Evolutionary conservation across 306 rosid genomes (phyloP), one percentile per base, ranked within the genome.

Genomic region (Delonix regia): DNA sequence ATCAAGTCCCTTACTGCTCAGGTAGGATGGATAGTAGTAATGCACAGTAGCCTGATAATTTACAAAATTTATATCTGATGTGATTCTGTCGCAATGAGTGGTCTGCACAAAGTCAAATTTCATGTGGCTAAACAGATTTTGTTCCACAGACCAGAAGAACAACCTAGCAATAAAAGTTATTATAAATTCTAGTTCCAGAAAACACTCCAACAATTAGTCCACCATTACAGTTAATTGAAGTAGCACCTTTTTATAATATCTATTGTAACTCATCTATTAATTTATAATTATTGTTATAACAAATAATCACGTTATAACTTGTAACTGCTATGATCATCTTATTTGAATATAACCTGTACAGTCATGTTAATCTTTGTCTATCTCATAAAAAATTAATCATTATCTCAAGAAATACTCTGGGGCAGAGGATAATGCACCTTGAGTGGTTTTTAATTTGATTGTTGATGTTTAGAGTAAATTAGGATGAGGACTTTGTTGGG

Each of bases 1-100:
- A 95, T 91, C 87, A 93, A 91, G 85, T 95, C 99, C 1, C 99
- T 95, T 78, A 95, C 98, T 67, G 97, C 98, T 56, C 96, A 91
- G 89, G 99, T 95, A 86, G 85, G 90, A 69, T 81, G 69, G 63
- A 74, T 80, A 36, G 11, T 75, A 63, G 25, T 75, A 68, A 60
- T 60, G 22, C 42, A 13, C 25, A 21, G 55, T 65, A 14, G 36
- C 33, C 12, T 27, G 51, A 30, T 63, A 21, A 22, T 25, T 11
- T 15, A 19, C 16, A 33, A 51, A 42, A 34, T 69, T 27, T 19
- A 7, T 71, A 25, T 76, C 36, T 36, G 24, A 18, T 73, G 39
- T 34, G 24, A 28, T n/a, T 49, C 30, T 70, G 61, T 48, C 30
- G 61, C 45, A 30, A 52, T 69, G 22, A 9, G 14, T 45, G 24